These are phyloP conservation scores for Paramecium pentaurelia DNA, from an alignment of 73 alveolate genomes.

Conservation along the genomic window DNA sequence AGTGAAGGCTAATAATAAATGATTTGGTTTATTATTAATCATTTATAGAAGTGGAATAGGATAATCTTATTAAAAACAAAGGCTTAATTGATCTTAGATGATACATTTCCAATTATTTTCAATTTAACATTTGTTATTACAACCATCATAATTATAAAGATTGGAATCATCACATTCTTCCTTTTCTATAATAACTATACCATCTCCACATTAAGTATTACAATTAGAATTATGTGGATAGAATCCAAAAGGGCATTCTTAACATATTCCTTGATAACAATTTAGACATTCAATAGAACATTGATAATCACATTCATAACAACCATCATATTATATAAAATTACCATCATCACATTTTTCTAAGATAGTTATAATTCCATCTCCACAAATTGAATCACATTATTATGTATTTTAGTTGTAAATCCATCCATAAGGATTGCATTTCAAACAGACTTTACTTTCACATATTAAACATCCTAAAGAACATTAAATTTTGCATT, in stretches of 20 bases:
- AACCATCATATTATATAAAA: neutral
- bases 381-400: neutral
- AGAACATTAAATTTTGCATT: neutral
- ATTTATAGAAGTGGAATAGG: neutral
- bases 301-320: neutral
- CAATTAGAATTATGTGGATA: neutral
- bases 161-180: slow-evolving; percentile 37
- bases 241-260: neutral
- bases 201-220: neutral
- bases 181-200: neutral
- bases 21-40: neutral
- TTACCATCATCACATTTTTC: slow-evolving; percentile 2
- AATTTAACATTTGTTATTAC: neutral
- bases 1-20: neutral
- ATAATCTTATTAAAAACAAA: neutral
- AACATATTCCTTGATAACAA: neutral
- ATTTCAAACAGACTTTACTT: neutral
- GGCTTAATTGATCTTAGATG: neutral
- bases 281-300: neutral
- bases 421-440: neutral
- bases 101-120: neutral
- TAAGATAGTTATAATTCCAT: neutral
- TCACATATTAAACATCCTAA: neutral
- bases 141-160: neutral
- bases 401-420: neutral